Conservation (phyloP, 2,329 filamentous ascomycete species). For the Fusarium sp. region DNA sequence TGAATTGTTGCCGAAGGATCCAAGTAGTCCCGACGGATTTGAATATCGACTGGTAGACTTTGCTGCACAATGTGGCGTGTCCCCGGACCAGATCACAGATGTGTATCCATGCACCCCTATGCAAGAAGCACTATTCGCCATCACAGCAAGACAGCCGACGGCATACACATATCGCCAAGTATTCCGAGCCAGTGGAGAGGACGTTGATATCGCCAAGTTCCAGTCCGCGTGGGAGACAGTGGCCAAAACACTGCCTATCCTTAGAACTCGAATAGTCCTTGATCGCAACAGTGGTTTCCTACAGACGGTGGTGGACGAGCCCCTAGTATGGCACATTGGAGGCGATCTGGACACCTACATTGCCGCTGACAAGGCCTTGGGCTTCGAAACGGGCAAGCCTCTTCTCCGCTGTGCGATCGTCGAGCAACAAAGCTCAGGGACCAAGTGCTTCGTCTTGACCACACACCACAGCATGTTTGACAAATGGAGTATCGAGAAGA, state of each 20-base stretch:
- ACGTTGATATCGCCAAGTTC: neutral
- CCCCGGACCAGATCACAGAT: neutral
- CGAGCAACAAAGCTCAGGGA: neutral
- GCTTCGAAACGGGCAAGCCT: neutral
- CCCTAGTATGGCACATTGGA: neutral
- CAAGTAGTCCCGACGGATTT: neutral
- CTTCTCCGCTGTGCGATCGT: neutral
- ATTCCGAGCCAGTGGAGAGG: neutral
- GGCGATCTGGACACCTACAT: neutral
- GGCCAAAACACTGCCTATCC: neutral
- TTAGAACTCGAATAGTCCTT: neutral
- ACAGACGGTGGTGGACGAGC: conserved; percentile 1
- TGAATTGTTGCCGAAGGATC: neutral
- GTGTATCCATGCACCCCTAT: neutral
- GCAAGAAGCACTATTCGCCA: neutral
- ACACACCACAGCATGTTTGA: conserved; percentile 11
- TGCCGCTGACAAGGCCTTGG: neutral
- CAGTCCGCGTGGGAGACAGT: conserved; percentile 10
- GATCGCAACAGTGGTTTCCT: neutral
- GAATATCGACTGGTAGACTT: neutral
- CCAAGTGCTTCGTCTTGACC: conserved; percentile 7
- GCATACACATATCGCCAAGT: neutral
- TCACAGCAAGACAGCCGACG: neutral
- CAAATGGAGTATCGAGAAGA: conserved; percentile 8
- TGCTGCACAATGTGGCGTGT: neutral